Evolutionary conservation across 2,329 filamentous ascomycete genomes (phyloP), one percentile per base, ranked within the genome.

Genomic region (Pestalotiopsis sp.): DNA sequence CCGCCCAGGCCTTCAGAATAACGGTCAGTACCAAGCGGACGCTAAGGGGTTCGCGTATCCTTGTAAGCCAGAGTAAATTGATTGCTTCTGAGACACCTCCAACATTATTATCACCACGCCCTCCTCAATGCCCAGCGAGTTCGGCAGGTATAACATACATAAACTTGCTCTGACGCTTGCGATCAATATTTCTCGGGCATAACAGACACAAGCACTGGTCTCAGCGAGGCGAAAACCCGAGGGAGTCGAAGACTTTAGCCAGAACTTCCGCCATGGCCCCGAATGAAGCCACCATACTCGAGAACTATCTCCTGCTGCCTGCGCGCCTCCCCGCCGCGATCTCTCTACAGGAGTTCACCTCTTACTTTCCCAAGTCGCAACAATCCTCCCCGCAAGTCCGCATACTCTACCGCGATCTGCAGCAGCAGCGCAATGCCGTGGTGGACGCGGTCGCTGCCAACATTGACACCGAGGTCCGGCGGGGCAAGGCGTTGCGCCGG

Each of bases 301-400:
- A 86, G 75, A 91, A 92, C 79, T 97, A 95, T 78, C 88, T 97
- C 69, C 87, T 97, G 45, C 86, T 91, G 38, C 92, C 94, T 13
- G 91, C 93, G 7, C 87, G 92, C 36, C 85, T 97, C 49, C 91
- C 92, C 57, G 87, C 91, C 71, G 88, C 94, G 76, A 84, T 94
- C 73, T 91, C 93, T 7, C 86, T 94, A 61, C 85, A 90, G 68
- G 88, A 93, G 72, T 97, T 97, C 83, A 90, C 88, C 58, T 86
- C 90, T 36, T 86, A 95, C 57, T 96, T 97, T 76, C 93, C 94
- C 12, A 88, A 86, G 64, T 80, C 87, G 52, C 84, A 90, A 64
- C 91, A 90, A 69, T 82, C 86, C 27, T 91, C 90, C 61, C 88
- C 92, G 0, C 89, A 91, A 67, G 86, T 95, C 62, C 88, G 89